These are phyloP conservation scores for Drechmeria coniospora DNA, from an alignment of 2,329 filamentous ascomycete species.

Conservation along the genomic window DNA sequence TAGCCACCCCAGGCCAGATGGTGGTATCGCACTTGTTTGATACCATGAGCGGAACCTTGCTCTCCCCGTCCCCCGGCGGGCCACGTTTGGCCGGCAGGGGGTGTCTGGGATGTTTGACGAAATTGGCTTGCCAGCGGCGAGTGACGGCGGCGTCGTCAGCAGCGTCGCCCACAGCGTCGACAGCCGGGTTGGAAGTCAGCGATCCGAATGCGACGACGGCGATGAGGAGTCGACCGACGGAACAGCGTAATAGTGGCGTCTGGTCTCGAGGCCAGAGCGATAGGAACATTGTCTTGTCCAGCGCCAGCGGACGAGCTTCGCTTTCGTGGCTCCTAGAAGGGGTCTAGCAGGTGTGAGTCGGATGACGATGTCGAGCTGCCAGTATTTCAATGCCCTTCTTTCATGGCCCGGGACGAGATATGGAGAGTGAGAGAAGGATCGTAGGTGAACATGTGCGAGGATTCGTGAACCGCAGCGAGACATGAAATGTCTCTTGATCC, in stretches of 20 bases:
- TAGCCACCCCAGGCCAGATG: constrained; percentile 63
- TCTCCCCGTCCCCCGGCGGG: constrained; percentile 17
- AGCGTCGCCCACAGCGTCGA: too few species aligned
- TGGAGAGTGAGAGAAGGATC: too few species aligned
- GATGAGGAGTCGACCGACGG: constrained; percentile 9
- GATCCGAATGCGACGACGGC: constrained; percentile 9
- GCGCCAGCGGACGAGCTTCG: too few species aligned
- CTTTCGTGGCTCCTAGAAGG: too few species aligned
- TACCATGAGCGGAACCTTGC: constrained; percentile 44
- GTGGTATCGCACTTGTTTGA: constrained; percentile 57
- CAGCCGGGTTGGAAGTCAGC: constrained; percentile 6
- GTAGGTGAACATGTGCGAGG: too few species aligned
- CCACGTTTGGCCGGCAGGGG: constrained; percentile 12
- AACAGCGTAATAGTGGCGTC: constrained; percentile 2
- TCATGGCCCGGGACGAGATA: too few species aligned
- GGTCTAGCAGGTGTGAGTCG: too few species aligned
- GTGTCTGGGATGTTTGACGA: constrained; percentile 12
- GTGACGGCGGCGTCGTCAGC: constrained; percentile 4
- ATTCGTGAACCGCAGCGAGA: too few species aligned
- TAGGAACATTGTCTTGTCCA: too few species aligned
- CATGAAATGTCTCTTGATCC: too few species aligned
- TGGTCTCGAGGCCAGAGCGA: neutral
- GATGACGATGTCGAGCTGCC: too few species aligned
- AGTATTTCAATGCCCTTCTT: too few species aligned
- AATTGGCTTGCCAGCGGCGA: constrained; percentile 12